Evolutionary conservation across 2,329 filamentous ascomycete genomes (phyloP).

Genomic region (Malbranchea zuffiana): DNA sequence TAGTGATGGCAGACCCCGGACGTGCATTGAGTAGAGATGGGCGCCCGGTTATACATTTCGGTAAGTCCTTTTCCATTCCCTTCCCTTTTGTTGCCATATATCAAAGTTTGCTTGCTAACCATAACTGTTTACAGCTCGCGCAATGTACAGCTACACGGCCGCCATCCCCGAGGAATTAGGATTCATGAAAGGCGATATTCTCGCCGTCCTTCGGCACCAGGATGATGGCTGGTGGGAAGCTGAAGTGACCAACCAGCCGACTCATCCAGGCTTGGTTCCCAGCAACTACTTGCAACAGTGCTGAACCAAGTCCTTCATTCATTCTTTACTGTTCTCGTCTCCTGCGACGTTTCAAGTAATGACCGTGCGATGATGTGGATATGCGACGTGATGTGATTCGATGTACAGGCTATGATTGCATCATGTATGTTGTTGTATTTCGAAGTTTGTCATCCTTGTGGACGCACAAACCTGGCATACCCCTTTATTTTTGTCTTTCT

Average conservation of each 20-base stretch:
- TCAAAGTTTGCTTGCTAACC: constrained; percentile 8
- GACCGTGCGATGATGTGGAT: constrained; percentile 2
- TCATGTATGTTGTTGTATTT: background rate
- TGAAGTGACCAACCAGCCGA: constrained; percentile 57
- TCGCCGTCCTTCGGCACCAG: constrained; percentile 80
- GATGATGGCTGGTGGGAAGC: constrained; percentile 99
- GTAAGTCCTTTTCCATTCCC: constrained; percentile 48
- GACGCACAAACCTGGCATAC: too few relatives aligned
- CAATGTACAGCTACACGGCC: constrained; percentile 86
- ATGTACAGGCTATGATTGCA: constrained; percentile 5
- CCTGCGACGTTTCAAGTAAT: too few relatives aligned
- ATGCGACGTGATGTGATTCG: background rate
- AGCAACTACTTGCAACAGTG: constrained; percentile 57
- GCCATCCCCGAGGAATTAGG: constrained; percentile 91
- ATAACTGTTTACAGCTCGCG: constrained; percentile 54
- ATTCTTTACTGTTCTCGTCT: too few relatives aligned
- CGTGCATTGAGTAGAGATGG: constrained; percentile 76
- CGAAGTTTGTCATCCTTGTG: background rate
- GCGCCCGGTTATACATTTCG: constrained; percentile 79
- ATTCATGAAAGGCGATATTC: constrained; percentile 82
- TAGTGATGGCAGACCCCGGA: constrained; percentile 59
- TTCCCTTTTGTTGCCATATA: background rate
- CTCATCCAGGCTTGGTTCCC: constrained; percentile 48
- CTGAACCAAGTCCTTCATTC: constrained; percentile 20
- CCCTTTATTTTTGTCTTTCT: too few relatives aligned